Conservation (phyloP, 805 yeast species). For the Yarrowia porcina region DNA sequence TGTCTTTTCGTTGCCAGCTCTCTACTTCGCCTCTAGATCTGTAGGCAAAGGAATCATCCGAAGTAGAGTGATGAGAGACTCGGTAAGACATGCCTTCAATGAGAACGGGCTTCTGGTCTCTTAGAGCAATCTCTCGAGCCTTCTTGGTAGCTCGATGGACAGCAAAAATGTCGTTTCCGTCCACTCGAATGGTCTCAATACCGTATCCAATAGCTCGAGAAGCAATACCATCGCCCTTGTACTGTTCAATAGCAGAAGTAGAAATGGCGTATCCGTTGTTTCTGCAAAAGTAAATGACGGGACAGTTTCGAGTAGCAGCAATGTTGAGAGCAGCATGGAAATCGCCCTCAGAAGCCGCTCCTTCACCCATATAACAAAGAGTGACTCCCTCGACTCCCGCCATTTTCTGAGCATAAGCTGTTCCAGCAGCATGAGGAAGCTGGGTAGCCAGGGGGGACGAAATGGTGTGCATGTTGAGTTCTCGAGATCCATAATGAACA, state of each 20-base stretch:
- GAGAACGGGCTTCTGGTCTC: constrained; percentile 34
- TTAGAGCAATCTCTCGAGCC: constrained; percentile 34
- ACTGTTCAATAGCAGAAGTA: constrained; percentile 38
- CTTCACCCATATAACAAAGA: constrained; percentile 40
- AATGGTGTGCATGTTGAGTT: constrained; percentile 38
- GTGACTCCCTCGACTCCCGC: constrained; percentile 33
- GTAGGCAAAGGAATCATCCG: constrained; percentile 40
- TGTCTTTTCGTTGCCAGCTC: constrained; percentile 38
- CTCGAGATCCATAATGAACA: constrained; percentile 36
- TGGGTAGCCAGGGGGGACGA: constrained; percentile 40
- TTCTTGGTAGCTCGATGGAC: constrained; percentile 34
- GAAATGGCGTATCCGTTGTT: constrained; percentile 41
- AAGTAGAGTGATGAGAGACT: constrained; percentile 40
- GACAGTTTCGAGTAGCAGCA: constrained; percentile 39
- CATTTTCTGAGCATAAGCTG: constrained; percentile 39
- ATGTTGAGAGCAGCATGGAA: constrained; percentile 40
- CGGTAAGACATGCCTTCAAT: constrained; percentile 41
- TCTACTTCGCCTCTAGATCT: constrained; percentile 38
- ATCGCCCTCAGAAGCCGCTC: constrained; percentile 41
- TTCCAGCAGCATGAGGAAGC: constrained; percentile 41
- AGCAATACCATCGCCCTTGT: constrained; percentile 40
- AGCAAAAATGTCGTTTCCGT: constrained; percentile 39
- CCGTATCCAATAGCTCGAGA: constrained; percentile 39
- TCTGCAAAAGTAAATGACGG: constrained; percentile 38
- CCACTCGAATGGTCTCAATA: constrained; percentile 39